Conservation (phyloP, 768 basidiomycete species). For the Podaxis sp. region DNA sequence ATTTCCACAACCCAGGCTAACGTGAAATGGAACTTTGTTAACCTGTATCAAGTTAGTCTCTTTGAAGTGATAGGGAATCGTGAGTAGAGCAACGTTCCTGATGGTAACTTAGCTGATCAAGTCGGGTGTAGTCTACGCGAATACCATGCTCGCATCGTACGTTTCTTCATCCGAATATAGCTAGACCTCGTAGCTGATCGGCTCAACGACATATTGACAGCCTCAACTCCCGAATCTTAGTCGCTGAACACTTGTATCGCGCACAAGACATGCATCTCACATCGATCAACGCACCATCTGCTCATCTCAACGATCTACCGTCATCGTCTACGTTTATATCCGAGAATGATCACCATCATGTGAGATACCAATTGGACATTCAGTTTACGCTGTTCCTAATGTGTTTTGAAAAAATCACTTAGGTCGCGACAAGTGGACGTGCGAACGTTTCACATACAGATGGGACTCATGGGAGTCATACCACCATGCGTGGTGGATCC, state of each 20-base stretch:
- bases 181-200: neutral
- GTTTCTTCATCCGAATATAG: neutral
- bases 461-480: too few relatives aligned
- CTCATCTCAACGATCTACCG: neutral
- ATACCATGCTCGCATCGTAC: constrained; percentile 7
- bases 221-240: constrained; percentile 1
- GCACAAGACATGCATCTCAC: neutral
- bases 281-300: neutral
- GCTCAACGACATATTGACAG: neutral
- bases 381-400: too few relatives aligned
- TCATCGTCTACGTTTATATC: neutral
- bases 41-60: neutral
- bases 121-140: neutral
- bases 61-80: constrained; percentile 7
- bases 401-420: too few relatives aligned
- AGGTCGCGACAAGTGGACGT: too few relatives aligned
- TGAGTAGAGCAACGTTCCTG: neutral
- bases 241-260: neutral
- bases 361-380: too few relatives aligned
- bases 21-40: neutral
- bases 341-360: neutral
- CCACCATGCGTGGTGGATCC: too few relatives aligned
- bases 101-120: neutral
- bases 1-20: neutral
- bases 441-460: too few relatives aligned